Evolutionary conservation across 805 yeast species (phyloP), one percentile per base, ranked within the genome.

Genomic region (Starmerella floricola): DNA sequence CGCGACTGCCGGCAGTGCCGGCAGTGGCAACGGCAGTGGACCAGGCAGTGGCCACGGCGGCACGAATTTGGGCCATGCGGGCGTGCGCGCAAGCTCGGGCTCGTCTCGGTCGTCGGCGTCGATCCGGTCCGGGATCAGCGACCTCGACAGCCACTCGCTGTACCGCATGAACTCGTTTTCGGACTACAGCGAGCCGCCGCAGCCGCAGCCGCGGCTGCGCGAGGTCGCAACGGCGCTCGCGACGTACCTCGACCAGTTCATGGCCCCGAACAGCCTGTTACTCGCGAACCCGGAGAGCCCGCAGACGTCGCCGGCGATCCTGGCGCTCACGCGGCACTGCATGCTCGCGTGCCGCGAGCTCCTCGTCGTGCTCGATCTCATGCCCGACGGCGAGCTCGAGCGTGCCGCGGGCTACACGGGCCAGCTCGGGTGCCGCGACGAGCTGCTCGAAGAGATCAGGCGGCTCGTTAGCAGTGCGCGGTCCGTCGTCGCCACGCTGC

Each of bases 261-360:
- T 60, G 24, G 59, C 57, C 39, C 52, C 58, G 17, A 42, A 52
- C 37, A 36, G 53, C 11, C 16, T 10, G 10, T 41, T 59, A 23
- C 55, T 55, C 21, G 40, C 51, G 13, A 60, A 57, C 38, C 55
- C 61, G 16, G 47, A 56, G 4, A 15, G 35, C 18, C 48, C 46
- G 1, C 28, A 31, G n/a, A 42, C 48, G 8, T 56, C 62, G 4
- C 51, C 59, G 16, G 52, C 54, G 2, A 58, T 64, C 21, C 55
- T 64, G 28, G 46, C 54, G 36, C 56, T 57, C 37, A 62, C 67
- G 4, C 53, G 66, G 11, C 62, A 59, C 41, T 55, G 64, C 30
- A 63, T 63, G 60, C 57, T 62, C 17, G 63, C 64, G 2, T 60
- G 65, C 34, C 57, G 67, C 18, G 67, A 64, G 47, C 55, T 64